Conservation (phyloP, 805 yeast species). For the Lipomyces mesembrius region DNA sequence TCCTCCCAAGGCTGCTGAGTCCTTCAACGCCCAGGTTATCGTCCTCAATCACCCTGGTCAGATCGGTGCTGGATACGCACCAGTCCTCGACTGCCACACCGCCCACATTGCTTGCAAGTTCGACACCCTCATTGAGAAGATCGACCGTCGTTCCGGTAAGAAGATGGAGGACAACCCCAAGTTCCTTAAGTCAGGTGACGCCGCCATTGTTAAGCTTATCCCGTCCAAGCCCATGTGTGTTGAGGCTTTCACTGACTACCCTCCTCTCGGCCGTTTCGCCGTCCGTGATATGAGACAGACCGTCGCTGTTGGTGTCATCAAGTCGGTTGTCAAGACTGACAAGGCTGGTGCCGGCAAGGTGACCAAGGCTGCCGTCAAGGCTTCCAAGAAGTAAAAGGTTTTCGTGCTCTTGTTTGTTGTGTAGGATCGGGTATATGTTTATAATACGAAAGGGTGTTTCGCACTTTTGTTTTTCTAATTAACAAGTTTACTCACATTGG, state of each 20-base stretch:
- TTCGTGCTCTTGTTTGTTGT: conserved; percentile 8
- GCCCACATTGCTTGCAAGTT: conserved; percentile 92
- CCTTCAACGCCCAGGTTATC: conserved; percentile 85
- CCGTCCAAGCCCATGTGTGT: conserved; percentile 93
- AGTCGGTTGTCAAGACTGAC: conserved; percentile 86
- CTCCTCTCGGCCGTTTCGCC: conserved; percentile 96
- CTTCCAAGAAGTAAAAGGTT: conserved; percentile 65
- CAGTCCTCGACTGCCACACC: conserved; percentile 91
- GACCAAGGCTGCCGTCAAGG: conserved; percentile 93
- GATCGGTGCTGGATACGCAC: conserved; percentile 87
- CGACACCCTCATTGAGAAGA: conserved; percentile 77
- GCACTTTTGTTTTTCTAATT: conserved; percentile 5
- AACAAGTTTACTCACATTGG: neutral
- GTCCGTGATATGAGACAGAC: conserved; percentile 99
- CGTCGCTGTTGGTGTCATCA: conserved; percentile 99
- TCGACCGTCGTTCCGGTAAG: conserved; percentile 94
- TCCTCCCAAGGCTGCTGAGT: conserved; percentile 78
- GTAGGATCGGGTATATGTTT: conserved; percentile 18
- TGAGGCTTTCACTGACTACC: conserved; percentile 92
- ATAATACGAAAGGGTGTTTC: conserved; percentile 14
- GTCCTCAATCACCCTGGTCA: conserved; percentile 93
- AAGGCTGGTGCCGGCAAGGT: conserved; percentile 87
- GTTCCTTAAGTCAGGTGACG: conserved; percentile 94
- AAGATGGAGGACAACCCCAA: conserved; percentile 86
- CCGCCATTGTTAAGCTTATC: conserved; percentile 89